Conservation (phyloP, 768 basidiomycete genomes). For the Tephrocybe sp. region DNA sequence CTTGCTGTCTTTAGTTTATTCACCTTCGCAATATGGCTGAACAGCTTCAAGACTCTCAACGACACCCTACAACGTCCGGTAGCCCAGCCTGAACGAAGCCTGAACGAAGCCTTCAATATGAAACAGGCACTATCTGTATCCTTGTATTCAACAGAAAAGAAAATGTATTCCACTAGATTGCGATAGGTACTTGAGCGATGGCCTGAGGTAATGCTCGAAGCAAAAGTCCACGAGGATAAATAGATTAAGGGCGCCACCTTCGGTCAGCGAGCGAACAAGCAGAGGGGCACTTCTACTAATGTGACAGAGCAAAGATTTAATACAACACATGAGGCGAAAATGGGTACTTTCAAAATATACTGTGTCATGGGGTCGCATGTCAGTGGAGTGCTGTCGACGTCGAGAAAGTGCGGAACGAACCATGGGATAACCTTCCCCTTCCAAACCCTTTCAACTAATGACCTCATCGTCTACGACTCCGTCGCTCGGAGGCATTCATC, state of each 20-base stretch:
- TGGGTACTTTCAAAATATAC: conserved; percentile 13
- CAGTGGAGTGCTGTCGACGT: conserved; percentile 7
- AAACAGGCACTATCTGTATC: neutral
- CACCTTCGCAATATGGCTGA: conserved; percentile 11
- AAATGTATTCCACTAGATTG: conserved; percentile 15
- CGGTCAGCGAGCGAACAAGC: conserved; percentile 7
- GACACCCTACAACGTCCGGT: neutral
- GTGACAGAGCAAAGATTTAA: conserved; percentile 13
- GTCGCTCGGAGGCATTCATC: conserved; percentile 50
- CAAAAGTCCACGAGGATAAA: conserved; percentile 7
- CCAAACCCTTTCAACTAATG: conserved; percentile 1
- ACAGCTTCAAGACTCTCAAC: conserved; percentile 6
- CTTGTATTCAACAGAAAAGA: neutral
- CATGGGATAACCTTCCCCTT: conserved; percentile 15
- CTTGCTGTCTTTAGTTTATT: conserved; percentile 2
- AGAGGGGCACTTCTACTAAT: conserved; percentile 12
- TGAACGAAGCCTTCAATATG: neutral
- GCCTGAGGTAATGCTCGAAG: neutral
- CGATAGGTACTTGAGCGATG: neutral
- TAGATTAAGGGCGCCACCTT: conserved; percentile 11
- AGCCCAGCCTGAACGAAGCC: neutral
- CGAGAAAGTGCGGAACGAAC: conserved; percentile 19
- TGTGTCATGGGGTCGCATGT: conserved; percentile 7
- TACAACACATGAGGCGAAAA: conserved; percentile 15
- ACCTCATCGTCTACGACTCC: conserved; percentile 49